Percentiles rank a stretch among this genome's conserved stretches.
Evolutionary conservation across 1,284 basidiomycete genomes (phyloP).

Genomic region (Paramarasmius palmivorus): DNA sequence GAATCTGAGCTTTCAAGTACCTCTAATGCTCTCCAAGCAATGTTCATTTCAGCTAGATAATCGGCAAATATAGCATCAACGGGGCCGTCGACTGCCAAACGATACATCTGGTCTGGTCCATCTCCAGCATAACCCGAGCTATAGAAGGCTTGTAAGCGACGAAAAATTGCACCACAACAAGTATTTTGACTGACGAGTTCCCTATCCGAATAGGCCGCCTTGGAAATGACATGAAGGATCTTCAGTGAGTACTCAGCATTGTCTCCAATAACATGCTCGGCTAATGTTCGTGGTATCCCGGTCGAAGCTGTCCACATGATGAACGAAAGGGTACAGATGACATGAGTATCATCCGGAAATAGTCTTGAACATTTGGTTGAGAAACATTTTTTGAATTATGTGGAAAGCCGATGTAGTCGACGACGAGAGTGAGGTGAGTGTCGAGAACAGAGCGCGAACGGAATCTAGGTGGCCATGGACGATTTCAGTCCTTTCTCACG

Average conservation of each 20-base stretch:
- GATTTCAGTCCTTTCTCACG: too few relatives aligned
- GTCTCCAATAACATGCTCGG: constrained; percentile 4
- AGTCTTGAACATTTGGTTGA: too few relatives aligned
- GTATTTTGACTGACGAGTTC: not conserved
- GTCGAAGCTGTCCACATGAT: too few relatives aligned
- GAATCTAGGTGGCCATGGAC: too few relatives aligned
- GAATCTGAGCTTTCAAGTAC: not conserved
- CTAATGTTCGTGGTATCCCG: not conserved
- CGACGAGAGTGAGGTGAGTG: too few relatives aligned
- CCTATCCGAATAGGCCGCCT: constrained; percentile 3
- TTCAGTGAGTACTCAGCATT: too few relatives aligned
- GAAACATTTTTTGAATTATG: too few relatives aligned
- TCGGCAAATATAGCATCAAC: constrained; percentile 24
- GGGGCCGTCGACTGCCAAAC: constrained; percentile 17
- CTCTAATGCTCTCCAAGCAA: constrained; percentile 15
- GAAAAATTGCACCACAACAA: not conserved
- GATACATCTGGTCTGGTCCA: constrained; percentile 15
- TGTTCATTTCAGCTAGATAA: constrained; percentile 23
- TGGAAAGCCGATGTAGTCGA: too few relatives aligned
- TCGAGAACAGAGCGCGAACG: too few relatives aligned
- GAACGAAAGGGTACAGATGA: too few relatives aligned
- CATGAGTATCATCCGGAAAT: too few relatives aligned
- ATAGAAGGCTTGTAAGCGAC: not conserved
- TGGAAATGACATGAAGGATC: not conserved
- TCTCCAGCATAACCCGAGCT: constrained; percentile 14